A percentile compares a stretch with the other conserved stretches of the same genome.
Evolutionary conservation across 768 basidiomycete species (phyloP).

Genomic region (Rossbeevera mucosa): DNA sequence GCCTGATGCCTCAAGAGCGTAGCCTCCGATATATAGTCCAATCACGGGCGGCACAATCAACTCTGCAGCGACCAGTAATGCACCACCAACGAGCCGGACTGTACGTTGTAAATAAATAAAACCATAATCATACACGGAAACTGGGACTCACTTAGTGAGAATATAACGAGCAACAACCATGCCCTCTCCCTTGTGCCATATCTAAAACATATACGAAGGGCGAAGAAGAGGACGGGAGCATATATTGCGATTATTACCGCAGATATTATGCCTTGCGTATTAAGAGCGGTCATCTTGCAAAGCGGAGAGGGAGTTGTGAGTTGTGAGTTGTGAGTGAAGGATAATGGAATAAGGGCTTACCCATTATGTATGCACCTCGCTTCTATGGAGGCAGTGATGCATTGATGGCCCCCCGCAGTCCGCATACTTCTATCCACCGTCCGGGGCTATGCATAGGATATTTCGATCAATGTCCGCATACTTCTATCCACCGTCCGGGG

Average conservation of each 20-base stretch:
- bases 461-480: not conserved
- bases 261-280: slow-evolving; percentile 48
- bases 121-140: not conserved
- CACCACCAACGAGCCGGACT: slow-evolving; percentile 59
- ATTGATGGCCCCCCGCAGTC: not conserved
- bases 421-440: not conserved
- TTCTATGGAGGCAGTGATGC: slow-evolving; percentile 18
- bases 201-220: slow-evolving; percentile 42
- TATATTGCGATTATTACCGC: slow-evolving; percentile 59
- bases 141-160: slow-evolving; percentile 47
- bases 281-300: slow-evolving; percentile 30
- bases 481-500: slow-evolving; percentile 7
- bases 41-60: slow-evolving; percentile 33
- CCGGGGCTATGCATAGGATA: slow-evolving; percentile 10
- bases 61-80: slow-evolving; percentile 54
- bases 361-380: slow-evolving; percentile 20
- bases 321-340: slow-evolving; percentile 1
- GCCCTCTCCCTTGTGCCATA: slow-evolving; percentile 60
- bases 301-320: not conserved
- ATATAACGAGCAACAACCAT: slow-evolving; percentile 64
- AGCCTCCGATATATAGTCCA: slow-evolving; percentile 50
- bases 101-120: slow-evolving; percentile 3
- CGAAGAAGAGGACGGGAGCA: slow-evolving; percentile 47
- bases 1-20: slow-evolving; percentile 38
- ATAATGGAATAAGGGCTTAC: not conserved